These are phyloP conservation scores for Colletotrichum cuscutae DNA, from an alignment of 2,329 filamentous ascomycete species.

Conservation along the genomic window DNA sequence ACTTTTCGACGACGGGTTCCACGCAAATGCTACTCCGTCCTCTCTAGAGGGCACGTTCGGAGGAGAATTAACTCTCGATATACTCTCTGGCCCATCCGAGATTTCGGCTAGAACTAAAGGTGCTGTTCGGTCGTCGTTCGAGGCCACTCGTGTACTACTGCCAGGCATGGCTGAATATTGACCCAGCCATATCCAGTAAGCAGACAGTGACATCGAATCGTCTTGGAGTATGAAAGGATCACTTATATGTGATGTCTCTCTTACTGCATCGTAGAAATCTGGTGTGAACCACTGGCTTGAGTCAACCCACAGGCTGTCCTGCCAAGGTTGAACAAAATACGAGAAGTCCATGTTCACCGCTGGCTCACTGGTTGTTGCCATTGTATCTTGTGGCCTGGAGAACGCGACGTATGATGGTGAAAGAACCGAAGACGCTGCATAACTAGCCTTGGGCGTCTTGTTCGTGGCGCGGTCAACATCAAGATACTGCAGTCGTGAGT, in stretches of 20 bases:
- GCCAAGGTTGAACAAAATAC: not conserved
- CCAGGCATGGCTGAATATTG: not conserved
- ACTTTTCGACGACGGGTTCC: slow-evolving; percentile 1
- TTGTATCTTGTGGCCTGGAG: no score
- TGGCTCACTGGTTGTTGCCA: no score
- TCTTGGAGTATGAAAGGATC: not conserved
- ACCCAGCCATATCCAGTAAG: not conserved
- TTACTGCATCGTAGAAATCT: slow-evolving; percentile 9
- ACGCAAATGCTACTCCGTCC: slow-evolving; percentile 9
- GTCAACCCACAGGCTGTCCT: not conserved
- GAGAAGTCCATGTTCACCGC: not conserved
- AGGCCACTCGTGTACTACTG: no score
- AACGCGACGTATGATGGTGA: no score
- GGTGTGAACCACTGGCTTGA: slow-evolving; percentile 13
- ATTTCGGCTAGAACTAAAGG: not conserved
- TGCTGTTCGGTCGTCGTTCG: no score
- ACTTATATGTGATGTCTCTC: not conserved
- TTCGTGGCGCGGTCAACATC: no score
- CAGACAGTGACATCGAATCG: not conserved
- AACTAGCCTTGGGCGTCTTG: no score
- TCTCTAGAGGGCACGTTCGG: slow-evolving; percentile 12
- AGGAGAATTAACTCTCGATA: not conserved
- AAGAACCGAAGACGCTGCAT: no score
- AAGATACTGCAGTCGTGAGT: no score
- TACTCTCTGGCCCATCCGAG: not conserved